These are phyloP conservation scores for Byssochlamys sp. DNA, from an alignment of 2,329 filamentous ascomycete genomes.

Conservation along the genomic window DNA sequence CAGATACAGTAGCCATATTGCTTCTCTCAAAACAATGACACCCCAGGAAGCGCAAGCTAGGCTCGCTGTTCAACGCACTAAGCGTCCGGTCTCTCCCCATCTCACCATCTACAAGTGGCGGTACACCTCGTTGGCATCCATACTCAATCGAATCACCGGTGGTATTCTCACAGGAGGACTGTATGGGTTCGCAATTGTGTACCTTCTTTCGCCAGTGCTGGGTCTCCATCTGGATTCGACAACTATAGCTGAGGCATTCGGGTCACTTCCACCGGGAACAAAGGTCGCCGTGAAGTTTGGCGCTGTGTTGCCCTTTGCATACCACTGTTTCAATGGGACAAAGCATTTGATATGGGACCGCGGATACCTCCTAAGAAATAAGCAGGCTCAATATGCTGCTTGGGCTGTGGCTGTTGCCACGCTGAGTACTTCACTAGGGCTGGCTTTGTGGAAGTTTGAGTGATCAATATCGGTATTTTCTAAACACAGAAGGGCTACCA, in stretches of 20 bases:
- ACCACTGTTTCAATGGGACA: slow-evolving; percentile 54
- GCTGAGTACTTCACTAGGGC: not conserved
- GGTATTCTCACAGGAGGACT: slow-evolving; percentile 57
- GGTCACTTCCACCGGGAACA: slow-evolving; percentile 43
- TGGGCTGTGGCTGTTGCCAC: not conserved
- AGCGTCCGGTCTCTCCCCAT: slow-evolving; percentile 71
- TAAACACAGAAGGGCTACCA: not conserved
- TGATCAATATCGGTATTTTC: not conserved
- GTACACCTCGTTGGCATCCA: slow-evolving; percentile 66
- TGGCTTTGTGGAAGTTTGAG: not conserved
- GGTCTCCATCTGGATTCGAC: slow-evolving; percentile 56
- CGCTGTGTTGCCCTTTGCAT: slow-evolving; percentile 53
- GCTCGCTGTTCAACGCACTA: slow-evolving; percentile 66
- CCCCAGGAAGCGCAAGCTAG: not conserved
- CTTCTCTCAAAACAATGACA: not conserved
- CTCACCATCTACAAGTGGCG: slow-evolving; percentile 70
- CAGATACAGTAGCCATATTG: not conserved
- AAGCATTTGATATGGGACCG: slow-evolving; percentile 59
- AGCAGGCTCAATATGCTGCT: not conserved
- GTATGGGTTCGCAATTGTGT: slow-evolving; percentile 66
- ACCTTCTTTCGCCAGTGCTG: slow-evolving; percentile 63
- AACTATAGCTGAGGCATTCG: slow-evolving; percentile 51
- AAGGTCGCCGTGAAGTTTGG: slow-evolving; percentile 49
- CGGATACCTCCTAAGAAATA: slow-evolving; percentile 20
- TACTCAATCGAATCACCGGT: slow-evolving; percentile 70